phyloP scores from a whole-genome alignment of 495 filamentous ascomycete genomes.

The Podospora appendiculata region DNA sequence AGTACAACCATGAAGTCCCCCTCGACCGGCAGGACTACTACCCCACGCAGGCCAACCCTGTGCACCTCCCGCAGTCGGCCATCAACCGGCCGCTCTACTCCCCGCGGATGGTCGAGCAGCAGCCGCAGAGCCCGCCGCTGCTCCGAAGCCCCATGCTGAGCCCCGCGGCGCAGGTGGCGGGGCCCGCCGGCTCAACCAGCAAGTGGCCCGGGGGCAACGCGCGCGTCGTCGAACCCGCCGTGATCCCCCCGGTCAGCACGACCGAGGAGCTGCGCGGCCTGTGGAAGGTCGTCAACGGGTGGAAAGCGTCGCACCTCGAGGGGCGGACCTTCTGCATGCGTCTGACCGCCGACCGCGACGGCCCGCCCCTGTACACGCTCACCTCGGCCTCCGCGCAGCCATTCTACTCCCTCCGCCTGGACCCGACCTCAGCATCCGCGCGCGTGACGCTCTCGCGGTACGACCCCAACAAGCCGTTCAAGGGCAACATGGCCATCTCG shows the following conservation, averaged over 20 bases:
- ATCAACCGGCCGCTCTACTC: conserved; percentile 52
- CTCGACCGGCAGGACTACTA: conserved; percentile 63
- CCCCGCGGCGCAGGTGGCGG: conserved; percentile 8
- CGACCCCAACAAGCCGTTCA: conserved; percentile 45
- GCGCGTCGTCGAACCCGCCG: conserved; percentile 31
- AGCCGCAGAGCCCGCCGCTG: conserved; percentile 12
- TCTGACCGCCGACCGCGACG: conserved; percentile 37
- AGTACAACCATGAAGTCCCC: conserved; percentile 65
- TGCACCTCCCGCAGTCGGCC: conserved; percentile 45
- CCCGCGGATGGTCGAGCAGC: conserved; percentile 23
- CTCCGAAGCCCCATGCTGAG: conserved; percentile 13
- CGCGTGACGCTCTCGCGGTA: conserved; percentile 43
- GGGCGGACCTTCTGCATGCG: conserved; percentile 44
- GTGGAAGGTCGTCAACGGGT: conserved; percentile 51
- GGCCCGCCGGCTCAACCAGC: not conserved
- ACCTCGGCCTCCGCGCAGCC: conserved; percentile 39
- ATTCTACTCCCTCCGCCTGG: conserved; percentile 44
- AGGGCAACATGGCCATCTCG: conserved; percentile 15
- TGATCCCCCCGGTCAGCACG: conserved; percentile 37
- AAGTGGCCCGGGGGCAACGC: conserved; percentile 24
- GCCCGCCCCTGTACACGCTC: conserved; percentile 46
- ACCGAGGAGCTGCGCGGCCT: conserved; percentile 43
- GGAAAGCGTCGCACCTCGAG: conserved; percentile 42
- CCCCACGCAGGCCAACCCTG: conserved; percentile 47
- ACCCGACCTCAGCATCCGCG: conserved; percentile 48